Conservation (phyloP, 2,329 filamentous ascomycete genomes). For the Botryosphaeria dothidea region DNA sequence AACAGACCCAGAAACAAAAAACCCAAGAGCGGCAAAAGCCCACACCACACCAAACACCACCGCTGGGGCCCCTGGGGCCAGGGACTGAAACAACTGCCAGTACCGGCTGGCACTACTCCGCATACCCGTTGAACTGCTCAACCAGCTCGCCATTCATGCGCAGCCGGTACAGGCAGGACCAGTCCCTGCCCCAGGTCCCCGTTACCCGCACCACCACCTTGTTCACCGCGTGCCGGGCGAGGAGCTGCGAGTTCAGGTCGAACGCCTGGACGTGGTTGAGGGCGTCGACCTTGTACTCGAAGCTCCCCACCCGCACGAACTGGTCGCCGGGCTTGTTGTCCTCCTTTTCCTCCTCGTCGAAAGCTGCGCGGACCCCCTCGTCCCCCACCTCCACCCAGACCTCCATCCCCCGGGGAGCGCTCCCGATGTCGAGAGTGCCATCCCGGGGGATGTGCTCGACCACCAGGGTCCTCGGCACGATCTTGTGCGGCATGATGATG, state of each 20-base stretch:
- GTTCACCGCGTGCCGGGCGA: slow-evolving; percentile 28
- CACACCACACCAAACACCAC: not conserved
- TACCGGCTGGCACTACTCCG: slow-evolving; percentile 5
- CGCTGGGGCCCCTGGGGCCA: not conserved
- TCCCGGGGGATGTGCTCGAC: slow-evolving; percentile 48
- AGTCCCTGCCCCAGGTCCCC: slow-evolving; percentile 46
- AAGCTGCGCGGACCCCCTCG: slow-evolving; percentile 37
- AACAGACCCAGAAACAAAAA: not conserved
- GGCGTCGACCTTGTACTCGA: slow-evolving; percentile 43
- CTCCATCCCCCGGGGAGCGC: slow-evolving; percentile 46
- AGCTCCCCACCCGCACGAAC: slow-evolving; percentile 43
- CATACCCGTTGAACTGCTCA: not conserved
- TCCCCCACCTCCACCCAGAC: slow-evolving; percentile 44
- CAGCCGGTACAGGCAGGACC: slow-evolving; percentile 50
- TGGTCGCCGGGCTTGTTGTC: slow-evolving; percentile 21
- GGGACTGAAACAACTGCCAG: not conserved
- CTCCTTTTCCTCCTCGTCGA: slow-evolving; percentile 38
- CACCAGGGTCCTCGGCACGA: slow-evolving; percentile 43
- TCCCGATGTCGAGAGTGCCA: slow-evolving; percentile 40
- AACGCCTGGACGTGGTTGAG: slow-evolving; percentile 46
- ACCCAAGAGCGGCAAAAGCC: not conserved
- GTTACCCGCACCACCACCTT: slow-evolving; percentile 42
- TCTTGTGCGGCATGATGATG: slow-evolving; percentile 46
- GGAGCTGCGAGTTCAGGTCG: slow-evolving; percentile 31
- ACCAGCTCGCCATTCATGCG: slow-evolving; percentile 41